phyloP scores from a whole-genome alignment of 148 eudicot genomes.

The Amaranthus cruentus region DNA sequence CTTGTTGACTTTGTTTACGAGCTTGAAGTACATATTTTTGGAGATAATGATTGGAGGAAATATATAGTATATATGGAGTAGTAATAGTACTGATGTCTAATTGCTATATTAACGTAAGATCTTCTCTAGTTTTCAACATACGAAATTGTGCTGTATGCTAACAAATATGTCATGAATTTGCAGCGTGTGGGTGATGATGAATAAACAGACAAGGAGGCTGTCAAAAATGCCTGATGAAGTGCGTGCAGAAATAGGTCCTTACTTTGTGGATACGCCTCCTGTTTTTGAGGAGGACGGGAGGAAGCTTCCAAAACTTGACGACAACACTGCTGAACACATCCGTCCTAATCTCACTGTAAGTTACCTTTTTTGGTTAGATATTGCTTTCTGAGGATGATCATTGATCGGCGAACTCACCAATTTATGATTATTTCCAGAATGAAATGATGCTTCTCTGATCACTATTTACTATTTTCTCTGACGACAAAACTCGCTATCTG shows the following conservation, averaged over 20 bases:
- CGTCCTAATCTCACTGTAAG: constrained; percentile 76
- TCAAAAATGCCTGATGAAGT: constrained; percentile 95
- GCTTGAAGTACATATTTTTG: neutral
- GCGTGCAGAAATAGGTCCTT: constrained; percentile 66
- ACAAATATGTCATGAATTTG: constrained; percentile 4
- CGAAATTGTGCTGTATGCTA: neutral
- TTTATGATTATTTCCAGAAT: neutral
- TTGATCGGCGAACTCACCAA: neutral
- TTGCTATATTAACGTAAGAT: neutral
- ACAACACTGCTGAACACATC: constrained; percentile 56
- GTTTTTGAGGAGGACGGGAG: constrained; percentile 68
- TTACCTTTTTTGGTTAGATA: neutral
- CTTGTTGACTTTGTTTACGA: neutral
- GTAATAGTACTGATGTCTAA: neutral
- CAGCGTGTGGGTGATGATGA: constrained; percentile 99
- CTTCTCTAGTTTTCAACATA: neutral
- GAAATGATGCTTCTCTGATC: neutral
- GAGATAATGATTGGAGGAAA: neutral
- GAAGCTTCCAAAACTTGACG: constrained; percentile 82
- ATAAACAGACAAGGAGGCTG: constrained; percentile 76
- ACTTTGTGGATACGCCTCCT: constrained; percentile 81
- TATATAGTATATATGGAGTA: neutral
- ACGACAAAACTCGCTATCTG: constrained; percentile 11
- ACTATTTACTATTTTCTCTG: neutral
- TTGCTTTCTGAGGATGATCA: neutral